Conservation (phyloP, 1,139 yeast species). For the Yamadazyma sp. region DNA sequence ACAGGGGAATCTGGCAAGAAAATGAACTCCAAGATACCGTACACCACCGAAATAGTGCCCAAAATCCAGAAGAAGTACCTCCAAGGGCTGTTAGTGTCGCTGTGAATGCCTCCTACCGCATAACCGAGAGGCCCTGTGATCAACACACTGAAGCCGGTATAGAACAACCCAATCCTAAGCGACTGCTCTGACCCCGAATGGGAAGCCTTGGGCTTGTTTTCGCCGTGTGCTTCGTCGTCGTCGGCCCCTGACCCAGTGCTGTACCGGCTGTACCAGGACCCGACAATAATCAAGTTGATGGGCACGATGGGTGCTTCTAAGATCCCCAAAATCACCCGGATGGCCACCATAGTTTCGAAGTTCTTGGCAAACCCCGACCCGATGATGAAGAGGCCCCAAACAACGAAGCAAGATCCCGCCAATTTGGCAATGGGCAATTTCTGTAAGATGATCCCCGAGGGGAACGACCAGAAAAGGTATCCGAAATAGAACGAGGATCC, state of each 20-base stretch:
- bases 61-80: conserved; percentile 21
- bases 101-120: conserved; percentile 17
- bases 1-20: conserved; percentile 25
- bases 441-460: conserved; percentile 42
- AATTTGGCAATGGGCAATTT: conserved; percentile 28
- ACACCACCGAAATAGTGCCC: conserved; percentile 20
- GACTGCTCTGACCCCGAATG: conserved; percentile 15
- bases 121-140: conserved; percentile 26
- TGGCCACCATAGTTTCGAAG: conserved; percentile 24
- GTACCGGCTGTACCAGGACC: conserved; percentile 17
- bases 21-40: conserved; percentile 17
- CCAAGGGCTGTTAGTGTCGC: conserved; percentile 22
- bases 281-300: conserved; percentile 50
- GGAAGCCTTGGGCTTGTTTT: neutral
- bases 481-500: conserved; percentile 58
- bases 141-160: conserved; percentile 27
- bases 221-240: conserved; percentile 1
- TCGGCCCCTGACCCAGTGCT: conserved; percentile 4
- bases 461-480: conserved; percentile 46
- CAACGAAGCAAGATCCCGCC: conserved; percentile 20
- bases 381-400: conserved; percentile 28
- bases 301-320: conserved; percentile 57
- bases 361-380: conserved; percentile 26
- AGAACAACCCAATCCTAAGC: conserved; percentile 10
- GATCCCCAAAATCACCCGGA: conserved; percentile 42